phyloP scores from a whole-genome alignment of 495 filamentous ascomycete species.

The Hypoxylon cercidicola region DNA sequence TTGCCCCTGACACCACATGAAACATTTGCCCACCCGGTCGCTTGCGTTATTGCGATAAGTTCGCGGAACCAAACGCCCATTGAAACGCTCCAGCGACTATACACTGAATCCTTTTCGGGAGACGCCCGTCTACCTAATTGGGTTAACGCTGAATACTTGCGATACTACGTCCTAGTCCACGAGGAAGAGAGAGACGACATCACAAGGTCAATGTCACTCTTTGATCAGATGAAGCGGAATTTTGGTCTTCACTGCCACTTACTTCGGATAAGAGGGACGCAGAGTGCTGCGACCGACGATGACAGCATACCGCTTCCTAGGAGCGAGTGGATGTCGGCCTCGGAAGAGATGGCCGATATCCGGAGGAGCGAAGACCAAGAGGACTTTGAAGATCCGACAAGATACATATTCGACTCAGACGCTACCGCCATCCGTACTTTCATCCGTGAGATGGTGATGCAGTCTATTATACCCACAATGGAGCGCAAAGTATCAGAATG shows the following conservation, averaged over 20 bases:
- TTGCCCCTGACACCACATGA: constrained; percentile 82
- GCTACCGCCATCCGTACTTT: constrained; percentile 85
- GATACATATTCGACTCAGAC: constrained; percentile 92
- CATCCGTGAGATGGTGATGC: constrained; percentile 90
- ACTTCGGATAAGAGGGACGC: constrained; percentile 81
- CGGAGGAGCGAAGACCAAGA: constrained; percentile 65
- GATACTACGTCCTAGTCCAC: constrained; percentile 97
- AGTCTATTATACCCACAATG: constrained; percentile 94
- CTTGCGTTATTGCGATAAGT: constrained; percentile 95
- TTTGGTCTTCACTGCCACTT: constrained; percentile 96
- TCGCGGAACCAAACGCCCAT: constrained; percentile 83
- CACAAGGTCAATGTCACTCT: constrained; percentile 83
- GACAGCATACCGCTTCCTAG: constrained; percentile 83
- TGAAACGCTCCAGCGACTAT: constrained; percentile 83
- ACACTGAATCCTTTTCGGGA: constrained; percentile 77
- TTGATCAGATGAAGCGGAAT: constrained; percentile 97
- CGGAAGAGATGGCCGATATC: constrained; percentile 82
- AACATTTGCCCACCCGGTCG: constrained; percentile 93
- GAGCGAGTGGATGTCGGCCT: constrained; percentile 88
- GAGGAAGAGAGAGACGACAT: constrained; percentile 96
- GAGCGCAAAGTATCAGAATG: constrained; percentile 87
- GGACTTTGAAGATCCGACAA: constrained; percentile 74
- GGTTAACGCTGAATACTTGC: constrained; percentile 87
- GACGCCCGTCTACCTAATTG: constrained; percentile 76
- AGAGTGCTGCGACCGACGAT: constrained; percentile 90